phyloP scores from a whole-genome alignment of 23 red algal species.

The Agarophyton chilense region DNA sequence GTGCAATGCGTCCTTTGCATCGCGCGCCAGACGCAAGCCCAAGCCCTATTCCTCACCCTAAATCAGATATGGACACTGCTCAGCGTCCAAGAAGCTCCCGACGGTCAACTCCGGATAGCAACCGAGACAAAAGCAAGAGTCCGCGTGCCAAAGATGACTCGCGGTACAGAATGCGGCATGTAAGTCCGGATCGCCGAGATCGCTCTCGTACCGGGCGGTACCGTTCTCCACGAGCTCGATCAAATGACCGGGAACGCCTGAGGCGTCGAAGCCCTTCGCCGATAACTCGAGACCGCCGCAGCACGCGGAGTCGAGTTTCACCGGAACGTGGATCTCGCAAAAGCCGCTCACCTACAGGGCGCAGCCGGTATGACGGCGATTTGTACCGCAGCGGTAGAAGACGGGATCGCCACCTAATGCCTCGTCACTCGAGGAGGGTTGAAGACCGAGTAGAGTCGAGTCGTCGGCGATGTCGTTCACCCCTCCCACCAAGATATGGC shows the following conservation, averaged over 20 bases:
- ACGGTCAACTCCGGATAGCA: not conserved
- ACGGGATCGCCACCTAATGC: not conserved
- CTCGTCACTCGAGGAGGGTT: constrained; percentile 1
- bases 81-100: constrained; percentile 21
- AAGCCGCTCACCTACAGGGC: constrained; percentile 13
- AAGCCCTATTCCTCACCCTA: not conserved
- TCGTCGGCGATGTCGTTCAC: constrained; percentile 10
- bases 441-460: not conserved
- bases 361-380: not conserved
- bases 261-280: constrained; percentile 27
- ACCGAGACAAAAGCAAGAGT: not conserved
- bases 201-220: constrained; percentile 2
- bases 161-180: constrained; percentile 15
- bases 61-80: not conserved
- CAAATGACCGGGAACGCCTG: constrained; percentile 13
- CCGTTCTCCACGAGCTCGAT: constrained; percentile 15
- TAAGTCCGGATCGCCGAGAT: constrained; percentile 6
- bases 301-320: not conserved
- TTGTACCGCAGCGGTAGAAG: constrained; percentile 14
- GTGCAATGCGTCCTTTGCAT: constrained; percentile 15
- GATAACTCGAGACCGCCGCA: not conserved
- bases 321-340: constrained; percentile 20
- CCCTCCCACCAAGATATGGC: not conserved
- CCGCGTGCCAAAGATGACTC: not conserved
- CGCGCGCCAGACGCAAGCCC: not conserved